Evolutionary conservation across 371 early-diverging fungal genomes (phyloP).

Genomic region (Mucor racemosus): DNA sequence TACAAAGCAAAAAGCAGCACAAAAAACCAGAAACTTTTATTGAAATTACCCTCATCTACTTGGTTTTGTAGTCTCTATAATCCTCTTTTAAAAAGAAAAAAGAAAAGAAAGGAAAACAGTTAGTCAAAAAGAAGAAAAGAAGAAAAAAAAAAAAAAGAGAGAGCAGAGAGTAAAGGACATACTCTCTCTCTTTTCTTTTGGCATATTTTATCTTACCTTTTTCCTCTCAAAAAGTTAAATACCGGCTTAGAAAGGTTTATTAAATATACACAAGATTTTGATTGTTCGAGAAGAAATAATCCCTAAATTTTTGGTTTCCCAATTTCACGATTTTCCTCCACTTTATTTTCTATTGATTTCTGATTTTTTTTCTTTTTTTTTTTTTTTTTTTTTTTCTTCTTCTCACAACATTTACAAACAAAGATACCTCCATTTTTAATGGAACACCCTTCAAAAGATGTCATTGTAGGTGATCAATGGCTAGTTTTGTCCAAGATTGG

Average conservation of each 20-base stretch:
- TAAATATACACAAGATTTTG: not conserved
- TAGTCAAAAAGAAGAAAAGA: not conserved
- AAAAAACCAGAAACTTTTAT: not conserved
- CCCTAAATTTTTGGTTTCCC: constrained; percentile 7
- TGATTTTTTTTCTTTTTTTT: constrained; percentile 1
- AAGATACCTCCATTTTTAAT: not conserved
- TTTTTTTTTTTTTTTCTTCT: not conserved
- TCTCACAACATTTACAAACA: not conserved
- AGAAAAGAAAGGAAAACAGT: not conserved
- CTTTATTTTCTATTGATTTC: constrained; percentile 3
- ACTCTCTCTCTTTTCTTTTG: constrained; percentile 3
- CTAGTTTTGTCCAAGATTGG: constrained; percentile 63
- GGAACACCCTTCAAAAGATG: constrained; percentile 28
- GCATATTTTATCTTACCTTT: not conserved
- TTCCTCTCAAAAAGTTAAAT: not conserved
- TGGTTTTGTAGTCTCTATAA: not conserved
- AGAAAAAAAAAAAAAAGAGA: not conserved
- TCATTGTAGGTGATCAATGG: constrained; percentile 63
- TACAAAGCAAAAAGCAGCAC: not conserved
- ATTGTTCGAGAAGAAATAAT: constrained; percentile 4
- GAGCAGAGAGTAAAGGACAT: not conserved
- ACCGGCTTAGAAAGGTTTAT: not conserved
- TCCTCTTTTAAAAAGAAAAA: not conserved
- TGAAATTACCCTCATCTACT: not conserved
- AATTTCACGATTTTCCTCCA: not conserved